phyloP scores from a whole-genome alignment of 164 flowering plant species.

The Chimonanthus salicifolius region DNA sequence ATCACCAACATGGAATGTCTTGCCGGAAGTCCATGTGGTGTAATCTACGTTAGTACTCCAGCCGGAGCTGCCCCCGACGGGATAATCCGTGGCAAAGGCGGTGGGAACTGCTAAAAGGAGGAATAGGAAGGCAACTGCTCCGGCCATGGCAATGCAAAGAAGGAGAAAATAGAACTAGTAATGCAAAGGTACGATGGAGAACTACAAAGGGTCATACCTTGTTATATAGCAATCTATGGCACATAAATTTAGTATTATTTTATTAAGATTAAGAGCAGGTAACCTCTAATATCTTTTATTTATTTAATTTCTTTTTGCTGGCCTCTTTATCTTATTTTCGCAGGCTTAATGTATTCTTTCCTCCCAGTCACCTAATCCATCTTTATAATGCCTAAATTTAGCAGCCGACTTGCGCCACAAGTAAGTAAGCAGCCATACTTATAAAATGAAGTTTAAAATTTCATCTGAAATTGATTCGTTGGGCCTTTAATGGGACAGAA shows the following conservation, averaged over 20 bases:
- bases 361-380: background rate
- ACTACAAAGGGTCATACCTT: background rate
- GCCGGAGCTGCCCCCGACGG: conserved; percentile 52
- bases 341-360: background rate
- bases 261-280: conserved; percentile 5
- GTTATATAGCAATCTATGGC: conserved; percentile 9
- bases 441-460: background rate
- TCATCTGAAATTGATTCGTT: no score
- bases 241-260: background rate
- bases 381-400: background rate
- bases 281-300: background rate
- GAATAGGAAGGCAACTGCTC: conserved; percentile 7
- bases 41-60: conserved; percentile 61
- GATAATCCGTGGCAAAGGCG: conserved; percentile 6
- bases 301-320: background rate
- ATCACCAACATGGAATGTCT: conserved; percentile 52
- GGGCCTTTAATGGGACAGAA: no score
- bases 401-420: background rate
- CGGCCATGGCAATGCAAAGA: conserved; percentile 11
- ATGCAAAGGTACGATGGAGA: background rate
- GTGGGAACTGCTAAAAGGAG: conserved; percentile 11
- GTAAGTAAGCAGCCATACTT: background rate
- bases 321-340: background rate
- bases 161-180: background rate
- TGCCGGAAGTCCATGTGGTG: conserved; percentile 37